A percentile compares a stretch with the other conserved stretches of the same genome.
phyloP scores from a whole-genome alignment of 2,329 filamentous ascomycete genomes.

The Aspergillus phoenicis region DNA sequence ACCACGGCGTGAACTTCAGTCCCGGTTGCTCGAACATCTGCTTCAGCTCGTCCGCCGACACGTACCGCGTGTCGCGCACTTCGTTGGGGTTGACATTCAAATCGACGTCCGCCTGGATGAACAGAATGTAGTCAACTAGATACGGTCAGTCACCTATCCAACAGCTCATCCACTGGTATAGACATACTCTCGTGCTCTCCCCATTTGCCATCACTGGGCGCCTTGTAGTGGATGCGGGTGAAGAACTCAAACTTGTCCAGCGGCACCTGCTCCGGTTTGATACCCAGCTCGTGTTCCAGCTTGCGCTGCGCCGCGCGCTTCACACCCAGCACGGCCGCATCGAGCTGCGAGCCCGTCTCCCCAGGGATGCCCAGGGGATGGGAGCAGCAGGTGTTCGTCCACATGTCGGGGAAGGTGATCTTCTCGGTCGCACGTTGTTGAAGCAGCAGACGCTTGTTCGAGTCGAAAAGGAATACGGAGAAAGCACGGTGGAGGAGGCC shows the following conservation, averaged over 20 bases:
- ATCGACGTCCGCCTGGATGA: conserved; percentile 93
- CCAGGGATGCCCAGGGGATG: conserved; percentile 89
- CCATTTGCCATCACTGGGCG: conserved; percentile 96
- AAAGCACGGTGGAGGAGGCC: conserved; percentile 96
- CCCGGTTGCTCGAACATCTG: conserved; percentile 77
- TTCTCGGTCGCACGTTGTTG: conserved; percentile 96
- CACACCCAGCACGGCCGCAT: conserved; percentile 79
- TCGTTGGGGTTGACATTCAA: conserved; percentile 79
- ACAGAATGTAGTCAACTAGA: conserved; percentile 94
- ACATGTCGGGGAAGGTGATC: conserved; percentile 99
- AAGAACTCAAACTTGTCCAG: conserved; percentile 90
- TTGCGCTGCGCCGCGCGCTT: conserved; percentile 93
- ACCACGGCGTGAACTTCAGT: conserved; percentile 95
- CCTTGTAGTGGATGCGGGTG: conserved; percentile 97
- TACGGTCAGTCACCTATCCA: conserved; percentile 19
- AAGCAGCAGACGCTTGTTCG: conserved; percentile 85
- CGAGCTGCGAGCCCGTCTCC: conserved; percentile 82
- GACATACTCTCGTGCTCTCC: conserved; percentile 93
- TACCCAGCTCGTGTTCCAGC: conserved; percentile 91
- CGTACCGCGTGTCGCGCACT: conserved; percentile 81
- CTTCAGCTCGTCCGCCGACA: conserved; percentile 79
- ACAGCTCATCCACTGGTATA: not conserved
- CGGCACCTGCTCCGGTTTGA: conserved; percentile 84
- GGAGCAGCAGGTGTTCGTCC: conserved; percentile 99
- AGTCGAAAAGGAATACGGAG: conserved; percentile 96